Base-by-base conservation (phyloP, 2,329 filamentous ascomycete species). In the Aspergillus neotritici region DNA sequence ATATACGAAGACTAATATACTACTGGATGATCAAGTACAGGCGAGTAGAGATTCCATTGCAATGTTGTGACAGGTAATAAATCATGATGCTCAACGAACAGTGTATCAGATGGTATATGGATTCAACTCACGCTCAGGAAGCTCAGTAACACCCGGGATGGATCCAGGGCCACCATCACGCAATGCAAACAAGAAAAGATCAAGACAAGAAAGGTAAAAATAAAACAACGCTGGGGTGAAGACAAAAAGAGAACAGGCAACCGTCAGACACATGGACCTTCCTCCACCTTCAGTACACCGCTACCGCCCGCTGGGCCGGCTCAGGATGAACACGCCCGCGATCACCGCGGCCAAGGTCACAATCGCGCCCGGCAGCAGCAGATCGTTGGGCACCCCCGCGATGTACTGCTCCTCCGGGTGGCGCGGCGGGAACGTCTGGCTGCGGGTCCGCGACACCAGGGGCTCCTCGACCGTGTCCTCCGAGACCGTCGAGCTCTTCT, bases 311-410 rank as follows among this genome's bases (percentile, higher is more conserved):
- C 70, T 75, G 33, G 83, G 71, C 52, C 89, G 82, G 48, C 87
- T 83, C 58, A 98, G 81, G 33, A 89, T 83, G 70, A 98, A 98
- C 9, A 97, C 91, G 52, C 87, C 87, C 32, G 94, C 77, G 67
- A 98, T 95, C 31, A 95, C 90, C 34, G 94, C 87, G 8, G 91
- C 93, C 60, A 98, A 71, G n/a, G 90, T 90, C 44, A 93, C 89
- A 63, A 98, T 91, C 14, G 93, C 93, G 53, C 93, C 93, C 0
- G 93, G 93, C 33, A 97, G 78, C 13, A 98, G 75, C 42, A 97
- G 74, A 60, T 98, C 93, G 61, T 98, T 98, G 7, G 93, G 89
- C 29, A 98, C 86, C 42, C 93, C 93, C 2, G 83, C 78, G 61
- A 98, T 91, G 46, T 95, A 73, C 67, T 94, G 87, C 47, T 91